Evolutionary conservation across 106 monocot genomes (phyloP).

Genomic region (Narthecium ossifragum): DNA sequence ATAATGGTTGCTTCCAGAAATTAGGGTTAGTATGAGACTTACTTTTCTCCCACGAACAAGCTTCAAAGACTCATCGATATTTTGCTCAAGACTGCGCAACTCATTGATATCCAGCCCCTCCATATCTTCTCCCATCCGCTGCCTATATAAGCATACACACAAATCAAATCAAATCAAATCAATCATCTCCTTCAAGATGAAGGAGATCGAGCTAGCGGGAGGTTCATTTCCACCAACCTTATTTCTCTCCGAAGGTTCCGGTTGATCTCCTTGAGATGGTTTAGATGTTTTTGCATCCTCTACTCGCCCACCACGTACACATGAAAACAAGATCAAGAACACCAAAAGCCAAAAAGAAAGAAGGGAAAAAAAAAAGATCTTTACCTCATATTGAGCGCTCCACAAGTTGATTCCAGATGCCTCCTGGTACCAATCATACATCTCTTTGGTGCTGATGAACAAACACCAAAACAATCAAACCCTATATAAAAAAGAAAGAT

Average conservation of each 20-base stretch:
- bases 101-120: slow-evolving; percentile 54
- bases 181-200: neutral
- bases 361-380: neutral
- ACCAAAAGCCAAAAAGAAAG: slow-evolving; percentile 4
- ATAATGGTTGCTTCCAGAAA: too few species aligned
- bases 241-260: slow-evolving; percentile 70
- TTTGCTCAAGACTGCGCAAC: slow-evolving; percentile 81
- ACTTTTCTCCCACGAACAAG: slow-evolving; percentile 64
- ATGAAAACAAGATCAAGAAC: neutral
- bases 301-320: slow-evolving; percentile 9
- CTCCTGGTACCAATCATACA: slow-evolving; percentile 70
- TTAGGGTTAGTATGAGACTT: too few species aligned
- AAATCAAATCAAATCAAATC: neutral
- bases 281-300: slow-evolving; percentile 77
- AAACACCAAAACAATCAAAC: neutral
- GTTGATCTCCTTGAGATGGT: slow-evolving; percentile 82
- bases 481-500: neutral
- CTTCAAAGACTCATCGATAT: slow-evolving; percentile 48
- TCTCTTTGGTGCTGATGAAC: slow-evolving; percentile 45
- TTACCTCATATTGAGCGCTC: slow-evolving; percentile 71
- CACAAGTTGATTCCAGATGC: slow-evolving; percentile 53
- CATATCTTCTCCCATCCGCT: slow-evolving; percentile 70
- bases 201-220: neutral
- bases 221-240: slow-evolving; percentile 24
- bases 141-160: slow-evolving; percentile 21